Conservation (phyloP, 1,139 yeast species). For the Groenewaldozyma sp. region DNA sequence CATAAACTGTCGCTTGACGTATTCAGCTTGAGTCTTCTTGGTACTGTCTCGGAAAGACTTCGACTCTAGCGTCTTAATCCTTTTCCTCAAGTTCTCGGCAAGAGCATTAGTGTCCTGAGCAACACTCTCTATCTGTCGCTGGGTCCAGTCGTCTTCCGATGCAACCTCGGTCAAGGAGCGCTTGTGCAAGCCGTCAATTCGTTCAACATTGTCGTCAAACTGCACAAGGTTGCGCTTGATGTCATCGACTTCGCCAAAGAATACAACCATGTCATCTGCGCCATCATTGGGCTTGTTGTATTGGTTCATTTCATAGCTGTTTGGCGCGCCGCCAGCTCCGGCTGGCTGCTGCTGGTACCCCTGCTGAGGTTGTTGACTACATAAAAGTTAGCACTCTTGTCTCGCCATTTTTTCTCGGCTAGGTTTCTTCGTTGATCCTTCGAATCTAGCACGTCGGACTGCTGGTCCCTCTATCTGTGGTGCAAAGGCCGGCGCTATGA, state of each 20-base stretch:
- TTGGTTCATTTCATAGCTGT: slow-evolving; percentile 1
- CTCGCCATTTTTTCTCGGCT: too few relatives aligned
- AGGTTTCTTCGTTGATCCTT: too few relatives aligned
- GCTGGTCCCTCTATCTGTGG: too few relatives aligned
- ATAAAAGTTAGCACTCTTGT: too few relatives aligned
- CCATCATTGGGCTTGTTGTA: slow-evolving; percentile 1
- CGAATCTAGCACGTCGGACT: too few relatives aligned
- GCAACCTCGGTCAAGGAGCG: slow-evolving; percentile 78
- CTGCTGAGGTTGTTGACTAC: not conserved
- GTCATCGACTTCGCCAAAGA: slow-evolving; percentile 75
- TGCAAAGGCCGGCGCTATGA: too few relatives aligned
- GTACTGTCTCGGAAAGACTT: slow-evolving; percentile 62
- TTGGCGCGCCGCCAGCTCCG: not conserved
- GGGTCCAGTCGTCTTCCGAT: slow-evolving; percentile 55
- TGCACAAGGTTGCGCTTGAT: slow-evolving; percentile 74
- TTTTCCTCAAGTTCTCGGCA: slow-evolving; percentile 62
- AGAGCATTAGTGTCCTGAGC: slow-evolving; percentile 72
- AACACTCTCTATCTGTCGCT: slow-evolving; percentile 68
- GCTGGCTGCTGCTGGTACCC: not conserved
- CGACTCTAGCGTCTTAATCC: slow-evolving; percentile 71
- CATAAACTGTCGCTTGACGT: slow-evolving; percentile 77
- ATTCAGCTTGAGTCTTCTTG: slow-evolving; percentile 85
- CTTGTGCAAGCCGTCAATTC: slow-evolving; percentile 74
- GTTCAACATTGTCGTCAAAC: slow-evolving; percentile 66
- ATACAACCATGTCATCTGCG: slow-evolving; percentile 55